Evolutionary conservation across 2,329 filamentous ascomycete species (phyloP), one percentile per base, ranked within the genome.

Genomic region (Penicillium sp.): DNA sequence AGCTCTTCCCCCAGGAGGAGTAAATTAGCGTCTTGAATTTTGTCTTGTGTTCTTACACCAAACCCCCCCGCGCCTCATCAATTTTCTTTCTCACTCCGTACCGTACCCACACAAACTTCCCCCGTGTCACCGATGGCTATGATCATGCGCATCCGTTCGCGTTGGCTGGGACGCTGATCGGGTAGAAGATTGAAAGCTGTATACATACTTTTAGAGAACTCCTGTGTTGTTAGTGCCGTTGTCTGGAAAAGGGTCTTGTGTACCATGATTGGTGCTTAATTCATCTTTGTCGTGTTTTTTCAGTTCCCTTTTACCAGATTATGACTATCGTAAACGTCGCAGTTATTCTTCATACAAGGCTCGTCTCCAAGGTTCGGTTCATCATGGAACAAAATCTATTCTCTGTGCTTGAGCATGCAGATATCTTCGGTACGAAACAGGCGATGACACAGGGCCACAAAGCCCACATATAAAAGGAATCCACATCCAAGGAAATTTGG

Each of bases 1-100:
- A 91, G 72, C 84, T 98, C 77, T 98, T 92, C 81, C 92, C 93
- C 62, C 77, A 83, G 57, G 74, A 75, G 71, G 66, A 73, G 65
- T 76, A 77, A 70, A 71, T 63, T 62, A 54, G 56, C 59, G 60
- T 60, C 49, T 49, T 49, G 54, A 59, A 50, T 35, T 42, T 22
- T 26, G 14, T 45, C 59, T 65, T 61, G 62, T 59, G 45, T 60
- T 57, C 53, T 48, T 55, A 45, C 37, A 44, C 37, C 39, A 22
- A 52, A 52, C 42, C 46, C 54, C 50, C 53, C 52, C 53, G 47
- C 56, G 56, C 64, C 58, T 59, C 59, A 52, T 65, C 65, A 60
- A 63, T 66, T 64, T 64, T 61, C 65, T 37, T 50, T 63, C 63
- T 62, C 59, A 58, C 54, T 56, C 53, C 56, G 58, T 45, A 53